Base-by-base conservation (phyloP, 179 eudicot species). In the Silene coronaria region DNA sequence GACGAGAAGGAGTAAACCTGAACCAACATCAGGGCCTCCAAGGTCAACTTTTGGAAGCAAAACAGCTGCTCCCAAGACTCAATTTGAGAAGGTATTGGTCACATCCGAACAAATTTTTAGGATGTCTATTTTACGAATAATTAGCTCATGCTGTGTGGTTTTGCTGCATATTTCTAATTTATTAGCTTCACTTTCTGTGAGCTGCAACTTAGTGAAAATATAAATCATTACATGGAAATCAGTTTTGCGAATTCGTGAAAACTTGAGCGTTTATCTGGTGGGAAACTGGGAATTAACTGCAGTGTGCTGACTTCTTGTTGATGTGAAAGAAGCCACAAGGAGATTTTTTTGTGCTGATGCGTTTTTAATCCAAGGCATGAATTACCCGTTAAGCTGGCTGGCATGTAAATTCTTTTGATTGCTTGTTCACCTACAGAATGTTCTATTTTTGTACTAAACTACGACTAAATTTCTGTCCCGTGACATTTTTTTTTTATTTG, bases 1-100 rank as follows among this genome's bases (percentile, higher is more conserved):
- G 24, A 51, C 77, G 26, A 80, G 84, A 79, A 87, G 71, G 75
- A 80, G 82, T 78, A 91, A 84, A 86, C 85, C 90, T 28, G 91
- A 86, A 9, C 69, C 83, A 16, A 74, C 81, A 45, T 53, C 87
- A 67, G 86, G 81, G 59, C 81, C 77, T 63, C 77, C 59, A 58
- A 83, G 80, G 77, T 78, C 89, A 9, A 72, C 86, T 27, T 72
- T 79, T 78, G 88, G 87, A 75, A 90, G 87, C 82, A 87, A 82
- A 83, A 74, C 84, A 7, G 69, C 67, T 19, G 38, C 77, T 66
- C 83, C 81, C 57, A 87, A 87, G 83, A 82, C 68, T 84, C 88
- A 79, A 80, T 75, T 83, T 74, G 86, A 85, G 77, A 86, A 85
- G 97, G 93, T 89, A 86, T 66, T 32, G 24, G 57, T 67, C 21